Evolutionary conservation across 805 yeast genomes (phyloP).

Genomic region (Schizosaccharomyces lindneri): DNA sequence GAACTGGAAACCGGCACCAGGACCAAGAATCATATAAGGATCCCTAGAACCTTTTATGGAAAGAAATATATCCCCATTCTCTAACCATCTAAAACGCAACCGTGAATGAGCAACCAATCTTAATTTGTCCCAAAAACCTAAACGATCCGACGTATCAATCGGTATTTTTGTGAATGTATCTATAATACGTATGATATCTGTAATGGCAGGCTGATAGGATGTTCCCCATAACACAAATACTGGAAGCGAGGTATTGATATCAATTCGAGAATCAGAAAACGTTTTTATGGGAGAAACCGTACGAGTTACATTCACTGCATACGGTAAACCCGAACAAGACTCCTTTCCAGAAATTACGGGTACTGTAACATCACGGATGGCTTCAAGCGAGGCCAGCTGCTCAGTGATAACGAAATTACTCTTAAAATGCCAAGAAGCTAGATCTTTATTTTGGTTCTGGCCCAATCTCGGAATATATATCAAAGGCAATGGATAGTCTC

Average conservation of each 20-base stretch:
- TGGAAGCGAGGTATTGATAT: constrained; percentile 28
- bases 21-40: constrained; percentile 48
- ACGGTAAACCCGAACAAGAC: constrained; percentile 10
- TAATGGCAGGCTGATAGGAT: constrained; percentile 61
- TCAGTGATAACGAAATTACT: constrained; percentile 57
- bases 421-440: constrained; percentile 16
- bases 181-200: constrained; percentile 49
- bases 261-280: constrained; percentile 33
- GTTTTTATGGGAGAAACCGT: constrained; percentile 55
- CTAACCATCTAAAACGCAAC: constrained; percentile 24
- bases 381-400: constrained; percentile 26
- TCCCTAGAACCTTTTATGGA: constrained; percentile 45
- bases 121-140: constrained; percentile 86
- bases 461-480: constrained; percentile 33
- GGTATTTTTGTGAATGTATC: constrained; percentile 80
- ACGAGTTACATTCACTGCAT: constrained; percentile 41
- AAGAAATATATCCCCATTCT: constrained; percentile 10
- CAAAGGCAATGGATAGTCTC: constrained; percentile 75
- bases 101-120: constrained; percentile 56
- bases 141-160: constrained; percentile 54
- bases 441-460: constrained; percentile 8
- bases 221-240: constrained; percentile 65
- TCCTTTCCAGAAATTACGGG: constrained; percentile 27
- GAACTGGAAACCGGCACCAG: constrained; percentile 52
- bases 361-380: constrained; percentile 34